Evolutionary conservation across 768 basidiomycete species (phyloP).

Genomic region (Rhodotorula taiwanensis): DNA sequence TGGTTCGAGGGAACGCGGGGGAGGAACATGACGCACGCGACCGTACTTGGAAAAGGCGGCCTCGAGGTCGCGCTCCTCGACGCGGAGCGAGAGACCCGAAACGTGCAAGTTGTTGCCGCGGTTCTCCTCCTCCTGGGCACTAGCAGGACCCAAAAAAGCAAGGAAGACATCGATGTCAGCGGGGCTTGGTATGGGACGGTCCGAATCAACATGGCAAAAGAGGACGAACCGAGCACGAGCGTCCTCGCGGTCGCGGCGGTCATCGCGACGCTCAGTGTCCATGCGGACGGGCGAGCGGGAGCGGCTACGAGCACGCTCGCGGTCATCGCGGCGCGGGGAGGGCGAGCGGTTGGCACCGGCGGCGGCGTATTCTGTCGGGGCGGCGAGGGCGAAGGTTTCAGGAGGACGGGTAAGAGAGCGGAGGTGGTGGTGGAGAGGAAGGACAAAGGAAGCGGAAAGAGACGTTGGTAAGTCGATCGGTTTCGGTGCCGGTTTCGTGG

Average conservation of each 20-base stretch:
- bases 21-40: slow-evolving; percentile 52
- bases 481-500: no score
- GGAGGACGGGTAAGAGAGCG: background rate
- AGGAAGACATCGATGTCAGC: background rate
- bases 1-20: no score
- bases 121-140: slow-evolving; percentile 44
- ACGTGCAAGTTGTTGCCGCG: slow-evolving; percentile 64
- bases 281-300: slow-evolving; percentile 33
- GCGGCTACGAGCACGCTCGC: slow-evolving; percentile 17
- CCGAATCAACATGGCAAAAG: no score
- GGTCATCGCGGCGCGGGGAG: slow-evolving; percentile 18
- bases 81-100: slow-evolving; percentile 55
- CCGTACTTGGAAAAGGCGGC: slow-evolving; percentile 82
- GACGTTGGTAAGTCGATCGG: background rate
- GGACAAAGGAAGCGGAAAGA: background rate
- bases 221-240: slow-evolving; percentile 19
- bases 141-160: slow-evolving; percentile 1
- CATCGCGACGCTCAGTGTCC: slow-evolving; percentile 17
- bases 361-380: slow-evolving; percentile 23
- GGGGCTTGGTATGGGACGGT: no score
- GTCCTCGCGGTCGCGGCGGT: slow-evolving; percentile 20
- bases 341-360: slow-evolving; percentile 17
- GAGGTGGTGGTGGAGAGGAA: background rate
- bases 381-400: background rate
- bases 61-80: slow-evolving; percentile 81